Evolutionary conservation across 148 eudicot genomes (phyloP).

Genomic region (Agrostemma githago): DNA sequence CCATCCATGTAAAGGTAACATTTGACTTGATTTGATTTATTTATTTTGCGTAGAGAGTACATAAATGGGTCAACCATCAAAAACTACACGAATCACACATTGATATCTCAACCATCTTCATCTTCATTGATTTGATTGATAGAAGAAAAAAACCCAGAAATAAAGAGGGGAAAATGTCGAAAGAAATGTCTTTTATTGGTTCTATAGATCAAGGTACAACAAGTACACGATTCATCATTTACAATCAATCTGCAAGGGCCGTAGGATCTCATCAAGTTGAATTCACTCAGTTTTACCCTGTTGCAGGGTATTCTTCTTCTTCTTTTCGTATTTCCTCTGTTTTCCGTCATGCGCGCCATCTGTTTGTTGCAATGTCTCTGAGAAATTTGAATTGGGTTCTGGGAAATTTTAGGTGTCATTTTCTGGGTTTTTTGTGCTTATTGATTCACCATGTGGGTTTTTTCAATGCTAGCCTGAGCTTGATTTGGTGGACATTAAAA

Average conservation of each 20-base stretch:
- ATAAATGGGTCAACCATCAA: not conserved
- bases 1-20: too few relatives aligned
- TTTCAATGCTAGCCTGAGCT: not conserved
- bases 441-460: not conserved
- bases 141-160: constrained; percentile 1
- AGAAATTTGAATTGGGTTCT: not conserved
- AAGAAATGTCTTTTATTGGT: constrained; percentile 48
- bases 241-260: constrained; percentile 44
- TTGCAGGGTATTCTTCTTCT: constrained; percentile 64
- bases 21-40: too few relatives aligned
- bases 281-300: constrained; percentile 89
- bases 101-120: not conserved
- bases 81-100: not conserved
- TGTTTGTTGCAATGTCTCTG: constrained; percentile 18
- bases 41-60: not conserved
- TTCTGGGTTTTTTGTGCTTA: constrained; percentile 18
- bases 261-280: constrained; percentile 94
- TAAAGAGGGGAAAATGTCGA: constrained; percentile 37
- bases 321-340: not conserved
- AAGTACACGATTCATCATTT: constrained; percentile 86
- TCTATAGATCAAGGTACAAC: constrained; percentile 99
- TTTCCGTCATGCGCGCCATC: not conserved
- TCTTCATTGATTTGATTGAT: constrained; percentile 11
- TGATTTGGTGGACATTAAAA: too few relatives aligned
- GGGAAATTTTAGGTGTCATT: constrained; percentile 6